A percentile compares a stretch with the other conserved stretches of the same genome.
phyloP scores from a whole-genome alignment of 257 asterid species.

The Primulina huaijiensis region DNA sequence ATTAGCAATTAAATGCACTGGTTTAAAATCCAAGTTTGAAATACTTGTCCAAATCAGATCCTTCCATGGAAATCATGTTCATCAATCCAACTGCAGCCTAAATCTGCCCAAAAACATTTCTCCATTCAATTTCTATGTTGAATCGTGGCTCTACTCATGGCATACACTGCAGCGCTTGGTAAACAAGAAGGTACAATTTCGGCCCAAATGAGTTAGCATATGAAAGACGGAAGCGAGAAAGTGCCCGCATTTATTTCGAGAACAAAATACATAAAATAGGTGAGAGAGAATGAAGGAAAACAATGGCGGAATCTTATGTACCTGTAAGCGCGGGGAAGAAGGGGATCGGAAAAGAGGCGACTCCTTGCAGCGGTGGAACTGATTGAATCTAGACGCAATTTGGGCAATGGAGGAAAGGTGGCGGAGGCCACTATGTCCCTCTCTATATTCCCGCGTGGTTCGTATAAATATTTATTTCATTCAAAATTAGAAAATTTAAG shows the following conservation, averaged over 20 bases:
- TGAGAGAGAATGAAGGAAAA: background rate
- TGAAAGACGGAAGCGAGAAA: background rate
- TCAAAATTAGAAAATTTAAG: too few species aligned
- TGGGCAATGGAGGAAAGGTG: slow-evolving; percentile 19
- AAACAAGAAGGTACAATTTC: background rate
- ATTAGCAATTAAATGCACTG: background rate
- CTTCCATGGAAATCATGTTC: background rate
- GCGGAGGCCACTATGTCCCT: background rate
- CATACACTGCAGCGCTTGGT: background rate
- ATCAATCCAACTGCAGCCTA: background rate
- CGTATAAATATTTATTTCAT: too few species aligned
- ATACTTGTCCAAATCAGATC: background rate
- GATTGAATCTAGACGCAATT: slow-evolving; percentile 45
- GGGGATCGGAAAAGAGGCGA: slow-evolving; percentile 4
- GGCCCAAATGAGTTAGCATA: background rate
- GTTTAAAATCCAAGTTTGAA: background rate
- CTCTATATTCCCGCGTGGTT: background rate
- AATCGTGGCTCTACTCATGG: background rate
- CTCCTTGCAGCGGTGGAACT: background rate
- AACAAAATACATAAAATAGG: background rate
- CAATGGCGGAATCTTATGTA: background rate
- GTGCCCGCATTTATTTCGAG: slow-evolving; percentile 1
- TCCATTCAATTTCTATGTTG: background rate
- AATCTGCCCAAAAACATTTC: background rate
- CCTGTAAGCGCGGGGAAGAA: background rate